Conservation (phyloP, 352 stramenopile genomes). For the Globisporangium mamillatum region DNA sequence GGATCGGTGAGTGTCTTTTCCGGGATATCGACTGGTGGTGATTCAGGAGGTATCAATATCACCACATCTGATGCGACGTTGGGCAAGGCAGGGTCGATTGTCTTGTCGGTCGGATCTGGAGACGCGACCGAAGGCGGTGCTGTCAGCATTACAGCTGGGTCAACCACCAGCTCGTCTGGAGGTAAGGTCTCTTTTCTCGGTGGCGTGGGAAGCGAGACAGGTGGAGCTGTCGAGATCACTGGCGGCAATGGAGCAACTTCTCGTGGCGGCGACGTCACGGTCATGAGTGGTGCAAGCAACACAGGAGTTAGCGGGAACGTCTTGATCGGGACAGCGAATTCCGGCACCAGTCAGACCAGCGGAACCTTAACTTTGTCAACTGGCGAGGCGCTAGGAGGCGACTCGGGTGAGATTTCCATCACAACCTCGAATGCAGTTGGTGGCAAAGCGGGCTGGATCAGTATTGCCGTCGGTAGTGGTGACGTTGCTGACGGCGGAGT, state of each 20-base stretch:
- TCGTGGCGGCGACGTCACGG: slow-evolving; percentile 22
- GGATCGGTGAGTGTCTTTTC: slow-evolving; percentile 17
- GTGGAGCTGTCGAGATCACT: slow-evolving; percentile 31
- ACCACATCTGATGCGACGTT: slow-evolving; percentile 19
- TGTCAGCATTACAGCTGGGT: slow-evolving; percentile 28
- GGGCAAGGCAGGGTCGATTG: slow-evolving; percentile 19
- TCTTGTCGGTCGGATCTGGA: slow-evolving; percentile 18
- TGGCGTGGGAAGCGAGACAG: slow-evolving; percentile 17
- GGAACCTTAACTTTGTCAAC: slow-evolving; percentile 22
- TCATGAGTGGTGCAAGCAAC: slow-evolving; percentile 21
- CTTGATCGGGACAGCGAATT: slow-evolving; percentile 22
- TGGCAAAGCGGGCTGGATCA: slow-evolving; percentile 30
- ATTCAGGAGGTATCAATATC: slow-evolving; percentile 24
- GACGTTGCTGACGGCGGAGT: slow-evolving; percentile 14
- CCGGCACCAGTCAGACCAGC: slow-evolving; percentile 18
- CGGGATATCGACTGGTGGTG: slow-evolving; percentile 10
- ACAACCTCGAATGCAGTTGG: slow-evolving; percentile 21
- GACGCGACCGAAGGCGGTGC: slow-evolving; percentile 19
- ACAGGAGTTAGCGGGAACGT: slow-evolving; percentile 24
- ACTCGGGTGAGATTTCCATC: slow-evolving; percentile 32
- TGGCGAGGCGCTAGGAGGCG: slow-evolving; percentile 6
- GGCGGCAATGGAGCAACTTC: slow-evolving; percentile 24
- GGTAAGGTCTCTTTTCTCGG: slow-evolving; percentile 18
- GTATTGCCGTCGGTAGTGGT: slow-evolving; percentile 25
- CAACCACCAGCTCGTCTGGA: slow-evolving; percentile 16